These are phyloP conservation scores for Nothomitra cinnamomea DNA, from an alignment of 2,329 filamentous ascomycete species.

Conservation along the genomic window DNA sequence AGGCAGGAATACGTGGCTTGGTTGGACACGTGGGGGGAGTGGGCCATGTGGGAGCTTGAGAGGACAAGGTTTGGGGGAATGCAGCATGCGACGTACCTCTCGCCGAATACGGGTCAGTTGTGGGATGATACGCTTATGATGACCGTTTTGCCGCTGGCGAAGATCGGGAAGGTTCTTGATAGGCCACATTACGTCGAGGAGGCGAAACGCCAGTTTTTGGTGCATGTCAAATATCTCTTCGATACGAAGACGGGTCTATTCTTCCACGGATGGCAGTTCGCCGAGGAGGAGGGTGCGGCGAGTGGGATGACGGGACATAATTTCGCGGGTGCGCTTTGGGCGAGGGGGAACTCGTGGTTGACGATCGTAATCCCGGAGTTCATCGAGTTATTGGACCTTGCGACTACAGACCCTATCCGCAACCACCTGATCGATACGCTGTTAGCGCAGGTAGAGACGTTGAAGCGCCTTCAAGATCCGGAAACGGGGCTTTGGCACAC, in stretches of 20 bases:
- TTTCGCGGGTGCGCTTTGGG: slow-evolving; percentile 39
- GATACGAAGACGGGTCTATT: slow-evolving; percentile 43
- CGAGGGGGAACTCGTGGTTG: slow-evolving; percentile 52
- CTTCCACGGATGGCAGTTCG: slow-evolving; percentile 71
- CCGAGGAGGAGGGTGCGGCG: slow-evolving; percentile 42
- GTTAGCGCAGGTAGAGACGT: too few species aligned
- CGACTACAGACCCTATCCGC: too few species aligned
- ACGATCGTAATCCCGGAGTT: slow-evolving; percentile 76
- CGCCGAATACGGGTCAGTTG: slow-evolving; percentile 54
- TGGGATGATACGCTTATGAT: slow-evolving; percentile 86
- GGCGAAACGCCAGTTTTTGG: slow-evolving; percentile 59
- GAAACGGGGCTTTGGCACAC: slow-evolving; percentile 41
- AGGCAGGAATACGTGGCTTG: slow-evolving; percentile 56
- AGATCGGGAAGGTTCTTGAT: slow-evolving; percentile 55
- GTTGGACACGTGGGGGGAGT: slow-evolving; percentile 69
- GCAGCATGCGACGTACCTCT: slow-evolving; percentile 19
- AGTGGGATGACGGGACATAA: slow-evolving; percentile 37
- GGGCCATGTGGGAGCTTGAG: slow-evolving; percentile 61
- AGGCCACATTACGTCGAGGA: slow-evolving; percentile 60
- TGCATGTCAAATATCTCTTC: slow-evolving; percentile 49
- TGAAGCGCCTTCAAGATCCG: slow-evolving; percentile 5
- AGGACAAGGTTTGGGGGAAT: slow-evolving; percentile 47
- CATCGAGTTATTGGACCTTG: slow-evolving; percentile 50
- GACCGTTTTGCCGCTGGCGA: slow-evolving; percentile 65
- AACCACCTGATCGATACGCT: too few species aligned